Evolutionary conservation across 2,329 filamentous ascomycete species (phyloP).

Genomic region (Stagonosporopsis vannaccii): DNA sequence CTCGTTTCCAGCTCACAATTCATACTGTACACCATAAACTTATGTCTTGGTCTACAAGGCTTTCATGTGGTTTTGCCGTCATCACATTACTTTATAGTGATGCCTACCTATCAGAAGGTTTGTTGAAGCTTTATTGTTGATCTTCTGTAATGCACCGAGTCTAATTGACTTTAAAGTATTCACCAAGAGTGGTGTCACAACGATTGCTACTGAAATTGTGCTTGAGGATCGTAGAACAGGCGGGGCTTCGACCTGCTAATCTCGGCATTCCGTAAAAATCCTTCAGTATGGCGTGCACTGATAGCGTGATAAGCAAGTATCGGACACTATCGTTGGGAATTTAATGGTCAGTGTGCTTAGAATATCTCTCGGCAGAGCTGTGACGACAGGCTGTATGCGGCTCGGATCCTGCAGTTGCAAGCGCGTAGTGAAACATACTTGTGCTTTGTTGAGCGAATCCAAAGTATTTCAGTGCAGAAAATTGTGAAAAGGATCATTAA

Average conservation of each 20-base stretch:
- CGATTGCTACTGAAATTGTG: not conserved
- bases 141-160: not conserved
- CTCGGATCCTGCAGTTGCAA: not conserved
- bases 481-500: not conserved
- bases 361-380: not conserved
- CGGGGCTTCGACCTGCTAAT: not conserved
- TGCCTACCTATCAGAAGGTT: not conserved
- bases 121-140: not conserved
- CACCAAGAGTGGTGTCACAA: not conserved
- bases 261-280: not conserved
- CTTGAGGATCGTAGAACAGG: not conserved
- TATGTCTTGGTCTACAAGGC: not conserved
- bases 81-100: not conserved
- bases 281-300: not conserved
- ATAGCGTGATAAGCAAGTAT: not conserved
- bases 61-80: not conserved
- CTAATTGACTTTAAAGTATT: too few species aligned
- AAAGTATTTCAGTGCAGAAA: not conserved
- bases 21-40: not conserved
- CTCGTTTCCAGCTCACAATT: not conserved
- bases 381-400: not conserved
- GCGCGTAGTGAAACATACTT: not conserved
- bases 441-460: not conserved
- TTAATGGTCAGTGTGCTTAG: not conserved
- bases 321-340: not conserved